A percentile compares a stretch with the other conserved stretches of the same genome.
Conservation (phyloP, 805 yeast genomes). For the Kodamaea sagamina region DNA sequence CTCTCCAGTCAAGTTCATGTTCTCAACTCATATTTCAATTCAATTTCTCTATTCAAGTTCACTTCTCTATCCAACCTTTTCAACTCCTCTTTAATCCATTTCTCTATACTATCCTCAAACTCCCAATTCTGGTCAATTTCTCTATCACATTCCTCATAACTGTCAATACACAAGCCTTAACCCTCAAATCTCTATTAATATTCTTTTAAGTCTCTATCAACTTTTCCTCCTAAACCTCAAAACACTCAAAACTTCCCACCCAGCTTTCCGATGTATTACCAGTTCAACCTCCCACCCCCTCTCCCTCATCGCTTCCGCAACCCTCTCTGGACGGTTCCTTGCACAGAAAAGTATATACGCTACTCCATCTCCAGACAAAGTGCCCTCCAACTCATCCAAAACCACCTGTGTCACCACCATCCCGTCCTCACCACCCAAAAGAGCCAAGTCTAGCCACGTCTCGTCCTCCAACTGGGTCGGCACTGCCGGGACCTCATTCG, state of each 20-base stretch:
- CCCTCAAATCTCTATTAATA: background rate
- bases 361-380: conserved; percentile 60
- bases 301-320: conserved; percentile 48
- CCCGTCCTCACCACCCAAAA: conserved; percentile 87
- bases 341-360: conserved; percentile 94
- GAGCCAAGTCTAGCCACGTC: conserved; percentile 85
- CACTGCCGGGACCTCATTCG: conserved; percentile 64
- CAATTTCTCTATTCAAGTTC: no score
- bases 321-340: conserved; percentile 73
- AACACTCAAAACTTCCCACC: conserved; percentile 90
- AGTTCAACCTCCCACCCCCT: conserved; percentile 55
- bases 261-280: conserved; percentile 77
- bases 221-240: conserved; percentile 50
- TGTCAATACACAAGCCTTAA: no score
- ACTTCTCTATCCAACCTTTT: no score
- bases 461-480: conserved; percentile 51
- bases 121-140: no score
- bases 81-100: no score
- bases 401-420: conserved; percentile 80
- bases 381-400: conserved; percentile 51
- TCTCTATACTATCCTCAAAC: no score
- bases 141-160: no score
- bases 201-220: background rate
- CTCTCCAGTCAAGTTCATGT: no score
- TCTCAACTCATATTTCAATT: no score